Evolutionary conservation across 2,329 filamentous ascomycete species (phyloP).

Genomic region (Penicillium decumbens): DNA sequence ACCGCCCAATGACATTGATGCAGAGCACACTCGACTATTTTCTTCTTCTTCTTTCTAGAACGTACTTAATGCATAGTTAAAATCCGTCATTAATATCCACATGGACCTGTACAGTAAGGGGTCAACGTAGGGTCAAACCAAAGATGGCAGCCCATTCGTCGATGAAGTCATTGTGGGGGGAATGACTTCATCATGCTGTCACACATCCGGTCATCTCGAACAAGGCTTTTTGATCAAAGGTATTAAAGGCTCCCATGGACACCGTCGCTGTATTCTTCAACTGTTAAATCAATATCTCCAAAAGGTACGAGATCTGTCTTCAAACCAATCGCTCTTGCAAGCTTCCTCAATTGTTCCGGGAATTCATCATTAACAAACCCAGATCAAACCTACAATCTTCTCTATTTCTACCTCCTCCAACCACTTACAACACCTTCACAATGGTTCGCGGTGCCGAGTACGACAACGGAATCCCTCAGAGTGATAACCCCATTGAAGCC

Average conservation of each 20-base stretch:
- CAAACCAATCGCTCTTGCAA: too few species aligned
- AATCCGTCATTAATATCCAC: background rate
- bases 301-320: background rate
- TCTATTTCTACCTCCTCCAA: background rate
- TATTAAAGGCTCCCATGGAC: background rate
- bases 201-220: constrained; percentile 3
- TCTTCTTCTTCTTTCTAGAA: background rate
- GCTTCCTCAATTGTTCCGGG: background rate
- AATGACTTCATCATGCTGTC: constrained; percentile 36
- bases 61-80: background rate
- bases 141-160: constrained; percentile 2
- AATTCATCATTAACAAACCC: background rate
- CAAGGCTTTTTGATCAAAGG: background rate
- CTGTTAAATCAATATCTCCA: background rate
- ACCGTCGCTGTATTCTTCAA: background rate
- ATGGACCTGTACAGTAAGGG: background rate
- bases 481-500: constrained; percentile 38
- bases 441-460: constrained; percentile 42
- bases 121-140: constrained; percentile 1
- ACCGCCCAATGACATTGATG: background rate
- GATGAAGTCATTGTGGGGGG: constrained; percentile 28
- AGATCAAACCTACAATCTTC: background rate
- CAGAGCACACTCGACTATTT: background rate
- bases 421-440: constrained; percentile 14
- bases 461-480: constrained; percentile 36